phyloP scores from a whole-genome alignment of 2,329 filamentous ascomycete genomes.

The Sporothrix protearum region DNA sequence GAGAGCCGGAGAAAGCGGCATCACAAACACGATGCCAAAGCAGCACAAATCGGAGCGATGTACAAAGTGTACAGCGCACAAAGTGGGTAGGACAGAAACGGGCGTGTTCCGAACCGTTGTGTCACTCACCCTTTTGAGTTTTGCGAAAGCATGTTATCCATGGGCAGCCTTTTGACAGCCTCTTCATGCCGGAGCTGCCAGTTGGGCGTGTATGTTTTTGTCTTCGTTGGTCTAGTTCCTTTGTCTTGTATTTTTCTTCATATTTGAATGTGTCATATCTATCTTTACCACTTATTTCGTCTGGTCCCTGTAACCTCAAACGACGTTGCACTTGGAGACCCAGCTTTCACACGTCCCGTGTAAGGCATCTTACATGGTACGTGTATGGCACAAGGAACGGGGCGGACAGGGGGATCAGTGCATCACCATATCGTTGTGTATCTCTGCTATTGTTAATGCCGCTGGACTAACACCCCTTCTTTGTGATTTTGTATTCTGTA shows the following conservation, averaged over 20 bases:
- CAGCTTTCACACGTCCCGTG: not conserved
- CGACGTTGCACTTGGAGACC: not conserved
- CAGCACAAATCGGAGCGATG: slow-evolving; percentile 4
- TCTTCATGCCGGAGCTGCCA: not conserved
- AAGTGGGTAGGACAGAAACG: not conserved
- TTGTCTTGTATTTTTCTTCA: not conserved
- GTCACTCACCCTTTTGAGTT: not conserved
- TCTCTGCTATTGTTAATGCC: slow-evolving; percentile 18
- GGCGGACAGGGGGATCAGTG: slow-evolving; percentile 15
- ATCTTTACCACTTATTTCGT: not conserved
- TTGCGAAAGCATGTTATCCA: not conserved
- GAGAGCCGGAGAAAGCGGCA: not conserved
- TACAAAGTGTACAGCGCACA: slow-evolving; percentile 9
- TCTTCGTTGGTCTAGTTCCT: too few species aligned
- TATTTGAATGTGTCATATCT: not conserved
- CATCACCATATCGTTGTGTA: slow-evolving; percentile 12
- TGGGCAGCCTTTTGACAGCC: not conserved
- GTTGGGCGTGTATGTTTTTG: not conserved
- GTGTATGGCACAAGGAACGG: slow-evolving; percentile 15
- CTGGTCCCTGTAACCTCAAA: not conserved
- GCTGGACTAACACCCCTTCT: not conserved
- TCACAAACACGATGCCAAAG: not conserved
- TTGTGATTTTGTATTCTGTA: not conserved
- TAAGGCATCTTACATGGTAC: not conserved
- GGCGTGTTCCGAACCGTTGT: not conserved